phyloP scores from a whole-genome alignment of 2,329 filamentous ascomycete species.

The Colletotrichum falcatum region DNA sequence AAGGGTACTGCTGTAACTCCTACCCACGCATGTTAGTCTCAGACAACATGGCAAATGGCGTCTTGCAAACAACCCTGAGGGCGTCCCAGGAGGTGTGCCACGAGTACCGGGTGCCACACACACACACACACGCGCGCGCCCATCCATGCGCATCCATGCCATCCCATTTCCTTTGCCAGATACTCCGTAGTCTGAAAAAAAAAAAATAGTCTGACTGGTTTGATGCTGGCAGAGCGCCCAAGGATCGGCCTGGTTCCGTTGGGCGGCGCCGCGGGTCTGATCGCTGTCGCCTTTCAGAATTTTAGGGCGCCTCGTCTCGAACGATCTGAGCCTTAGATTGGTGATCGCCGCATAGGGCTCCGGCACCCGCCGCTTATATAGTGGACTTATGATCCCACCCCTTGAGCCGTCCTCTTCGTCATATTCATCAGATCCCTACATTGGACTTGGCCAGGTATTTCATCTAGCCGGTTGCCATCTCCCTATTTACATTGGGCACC shows the following conservation, averaged over 20 bases:
- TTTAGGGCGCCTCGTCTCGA: slow-evolving; percentile 36
- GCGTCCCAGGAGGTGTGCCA: slow-evolving; percentile 15
- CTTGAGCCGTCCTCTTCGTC: neutral
- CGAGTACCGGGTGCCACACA: slow-evolving; percentile 19
- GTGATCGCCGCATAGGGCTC: slow-evolving; percentile 40
- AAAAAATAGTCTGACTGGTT: neutral
- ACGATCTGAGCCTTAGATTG: slow-evolving; percentile 37
- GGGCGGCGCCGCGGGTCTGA: slow-evolving; percentile 37
- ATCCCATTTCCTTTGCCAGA: slow-evolving; percentile 4
- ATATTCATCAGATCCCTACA: slow-evolving; percentile 2
- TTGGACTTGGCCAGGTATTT: slow-evolving; percentile 24
- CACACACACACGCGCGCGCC: neutral
- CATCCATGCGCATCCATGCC: neutral
- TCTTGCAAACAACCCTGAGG: slow-evolving; percentile 3
- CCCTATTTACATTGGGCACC: slow-evolving; percentile 17
- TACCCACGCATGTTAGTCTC: slow-evolving; percentile 13
- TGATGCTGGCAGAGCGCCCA: slow-evolving; percentile 16
- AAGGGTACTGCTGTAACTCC: slow-evolving; percentile 2
- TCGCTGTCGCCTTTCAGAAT: slow-evolving; percentile 30
- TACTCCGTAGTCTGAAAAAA: neutral
- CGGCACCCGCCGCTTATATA: slow-evolving; percentile 36
- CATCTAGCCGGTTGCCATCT: slow-evolving; percentile 6
- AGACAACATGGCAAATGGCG: slow-evolving; percentile 9
- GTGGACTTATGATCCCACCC: slow-evolving; percentile 30
- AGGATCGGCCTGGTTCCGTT: slow-evolving; percentile 39